These are phyloP conservation scores for Lipomyces yamadae DNA, from an alignment of 805 yeast species.

Conservation along the genomic window DNA sequence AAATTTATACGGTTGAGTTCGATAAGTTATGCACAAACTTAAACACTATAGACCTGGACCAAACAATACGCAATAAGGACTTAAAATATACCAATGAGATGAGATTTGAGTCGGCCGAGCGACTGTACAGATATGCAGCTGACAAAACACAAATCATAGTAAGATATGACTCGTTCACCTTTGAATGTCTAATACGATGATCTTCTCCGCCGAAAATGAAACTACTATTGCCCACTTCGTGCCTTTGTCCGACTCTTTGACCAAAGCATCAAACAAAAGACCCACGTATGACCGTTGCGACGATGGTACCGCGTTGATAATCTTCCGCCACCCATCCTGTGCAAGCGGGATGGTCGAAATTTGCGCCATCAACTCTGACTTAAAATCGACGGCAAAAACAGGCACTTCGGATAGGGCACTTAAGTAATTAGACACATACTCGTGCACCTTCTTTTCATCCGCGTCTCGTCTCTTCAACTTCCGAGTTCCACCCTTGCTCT, in stretches of 20 bases:
- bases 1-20: background rate
- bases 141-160: background rate
- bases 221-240: constrained; percentile 76
- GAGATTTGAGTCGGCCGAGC: background rate
- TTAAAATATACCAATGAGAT: background rate
- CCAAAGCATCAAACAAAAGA: constrained; percentile 70
- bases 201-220: constrained; percentile 76
- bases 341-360: constrained; percentile 75
- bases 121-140: background rate
- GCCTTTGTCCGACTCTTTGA: constrained; percentile 58
- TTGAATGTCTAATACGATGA: constrained; percentile 69
- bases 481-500: constrained; percentile 74
- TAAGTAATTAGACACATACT: constrained; percentile 61
- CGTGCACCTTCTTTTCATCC: constrained; percentile 66
- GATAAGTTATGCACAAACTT: background rate
- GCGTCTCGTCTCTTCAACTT: constrained; percentile 43
- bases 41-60: background rate
- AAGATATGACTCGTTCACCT: constrained; percentile 7
- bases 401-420: constrained; percentile 68
- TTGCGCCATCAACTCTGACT: constrained; percentile 85
- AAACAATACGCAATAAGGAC: constrained; percentile 2
- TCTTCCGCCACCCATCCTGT: constrained; percentile 72
- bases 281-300: constrained; percentile 80
- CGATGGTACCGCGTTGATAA: constrained; percentile 79
- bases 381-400: constrained; percentile 72